Evolutionary conservation across 1,284 basidiomycete species (phyloP), one percentile per base, ranked within the genome.

Genomic region (Inonotus hispidus): DNA sequence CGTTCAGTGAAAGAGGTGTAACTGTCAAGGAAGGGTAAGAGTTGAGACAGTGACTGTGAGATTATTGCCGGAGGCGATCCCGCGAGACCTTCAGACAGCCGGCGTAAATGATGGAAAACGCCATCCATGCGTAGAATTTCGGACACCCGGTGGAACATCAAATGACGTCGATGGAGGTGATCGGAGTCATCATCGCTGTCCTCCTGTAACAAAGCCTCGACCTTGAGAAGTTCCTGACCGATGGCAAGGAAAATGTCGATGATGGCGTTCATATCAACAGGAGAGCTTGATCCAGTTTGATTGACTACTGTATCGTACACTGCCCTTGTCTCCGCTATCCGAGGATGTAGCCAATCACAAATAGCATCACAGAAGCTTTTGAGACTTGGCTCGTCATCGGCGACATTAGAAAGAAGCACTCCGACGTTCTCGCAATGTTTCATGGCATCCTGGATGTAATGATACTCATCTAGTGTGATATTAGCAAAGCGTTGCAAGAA

Each of bases 11-110:
- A 74, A 16, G 72, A 66, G 5, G 79, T 64, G 70, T 89, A 93
- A 32, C 73, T 69, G 6, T 81, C 72, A 19, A 93, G 70, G 80
- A 93, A 93, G 1, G 91, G 89, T 11, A 85, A 63, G 19, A 86
- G 66, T 29, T 81, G 79, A 53, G 72, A 66, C 1, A 83, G 65
- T 43, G 43, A 19, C 6, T 49, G 21, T 11, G 47, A 25, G 10
- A 37, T 55, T 10, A 6, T 21, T 16, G 19, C 11, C 14, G 21
- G 50, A 25, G 47, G 27, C 43, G 16, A n/a, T 6, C 49, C 47
- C 13, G 39, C n/a, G 8, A 58, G 29, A 29, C 27, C 43, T 13
- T 29, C 32, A 43, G 25, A 21, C 11, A 62, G 53, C 8, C 66
- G 60, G 41, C 74, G 65, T 53, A 80, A 63, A 60, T 68, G 60